Evolutionary conservation across 345 rosid genomes (phyloP), one percentile per base, ranked within the genome.

Genomic region (Lumnitzera littorea): DNA sequence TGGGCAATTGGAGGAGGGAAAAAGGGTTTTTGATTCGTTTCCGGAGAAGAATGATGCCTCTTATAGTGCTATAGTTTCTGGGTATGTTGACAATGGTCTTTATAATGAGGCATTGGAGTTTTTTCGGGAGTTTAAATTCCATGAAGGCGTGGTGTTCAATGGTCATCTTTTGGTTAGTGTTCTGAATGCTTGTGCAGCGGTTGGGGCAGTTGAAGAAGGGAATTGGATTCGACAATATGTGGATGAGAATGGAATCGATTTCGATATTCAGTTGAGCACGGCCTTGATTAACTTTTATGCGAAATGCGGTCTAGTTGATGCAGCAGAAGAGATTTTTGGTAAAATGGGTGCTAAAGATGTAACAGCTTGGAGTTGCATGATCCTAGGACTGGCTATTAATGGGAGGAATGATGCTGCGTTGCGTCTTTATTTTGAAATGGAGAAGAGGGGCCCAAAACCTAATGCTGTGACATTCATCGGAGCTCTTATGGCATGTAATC

Each of bases 401-500:
- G 78, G 78, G 43, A 65, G 61, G 72, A 61, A 69, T 29, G 53
- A 61, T 20, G 48, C 17, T 16, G 80, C 67, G 43, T 57, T 72
- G 46, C 50, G 43, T 11, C 65, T 69, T 63, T 72, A 66, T 41
- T 3, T 2, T 2, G 65, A 64, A 29, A 76, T 76, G 68, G 80
- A 72, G 60, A 64, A 55, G 48, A 58, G 27, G 56, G 78, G 81
- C 17, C 71, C 66, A 9, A 55, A 23, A 48, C 69, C 81, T 4
- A 76, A 72, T 53, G 69, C 63, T 24, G 70, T 72, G 55, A 72
- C 80, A 41, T 70, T 70, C 47, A 41, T 73, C 11, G 75, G 65
- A 17, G 74, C 69, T 65, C 78, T 70, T 53, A 58, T 62, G 52
- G 73, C 73, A 3, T 77, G 75, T 65, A 70, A 77, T 47, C 72